Evolutionary conservation across 768 basidiomycete species (phyloP).

Genomic region (Auriscalpium vulgare): DNA sequence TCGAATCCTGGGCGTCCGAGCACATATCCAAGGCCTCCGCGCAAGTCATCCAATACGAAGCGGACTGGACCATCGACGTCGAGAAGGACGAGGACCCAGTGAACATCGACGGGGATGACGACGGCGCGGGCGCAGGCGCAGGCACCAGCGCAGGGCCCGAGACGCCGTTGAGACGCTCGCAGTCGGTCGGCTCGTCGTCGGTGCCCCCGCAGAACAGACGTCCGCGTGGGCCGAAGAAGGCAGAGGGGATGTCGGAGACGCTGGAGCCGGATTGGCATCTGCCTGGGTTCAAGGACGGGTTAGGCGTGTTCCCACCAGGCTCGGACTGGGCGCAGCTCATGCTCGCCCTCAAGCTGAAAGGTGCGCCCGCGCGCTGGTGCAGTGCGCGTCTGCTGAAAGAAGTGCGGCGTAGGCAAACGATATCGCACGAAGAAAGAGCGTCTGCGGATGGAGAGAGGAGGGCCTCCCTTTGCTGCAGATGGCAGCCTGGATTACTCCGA

Average conservation of each 20-base stretch:
- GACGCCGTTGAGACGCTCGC: conserved; percentile 22
- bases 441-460: conserved; percentile 66
- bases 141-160: conserved; percentile 13
- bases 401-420: conserved; percentile 45
- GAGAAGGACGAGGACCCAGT: conserved; percentile 34
- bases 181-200: conserved; percentile 15
- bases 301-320: conserved; percentile 63
- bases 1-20: conserved; percentile 65
- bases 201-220: conserved; percentile 12
- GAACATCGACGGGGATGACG: conserved; percentile 34
- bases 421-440: conserved; percentile 80
- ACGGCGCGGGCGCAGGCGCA: conserved; percentile 8
- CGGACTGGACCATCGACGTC: conserved; percentile 78
- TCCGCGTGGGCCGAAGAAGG: conserved; percentile 34
- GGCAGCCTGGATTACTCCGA: conserved; percentile 74
- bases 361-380: conserved; percentile 23
- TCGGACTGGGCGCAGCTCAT: conserved; percentile 69
- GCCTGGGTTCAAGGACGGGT: conserved; percentile 70
- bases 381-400: not conserved
- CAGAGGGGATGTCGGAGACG: conserved; percentile 35
- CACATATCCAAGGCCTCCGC: conserved; percentile 64
- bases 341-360: conserved; percentile 69
- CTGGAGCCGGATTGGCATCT: conserved; percentile 64
- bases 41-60: conserved; percentile 75
- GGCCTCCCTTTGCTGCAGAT: conserved; percentile 61